Evolutionary conservation across 2,329 filamentous ascomycete species (phyloP).

Genomic region (Claviceps lovelessii): DNA sequence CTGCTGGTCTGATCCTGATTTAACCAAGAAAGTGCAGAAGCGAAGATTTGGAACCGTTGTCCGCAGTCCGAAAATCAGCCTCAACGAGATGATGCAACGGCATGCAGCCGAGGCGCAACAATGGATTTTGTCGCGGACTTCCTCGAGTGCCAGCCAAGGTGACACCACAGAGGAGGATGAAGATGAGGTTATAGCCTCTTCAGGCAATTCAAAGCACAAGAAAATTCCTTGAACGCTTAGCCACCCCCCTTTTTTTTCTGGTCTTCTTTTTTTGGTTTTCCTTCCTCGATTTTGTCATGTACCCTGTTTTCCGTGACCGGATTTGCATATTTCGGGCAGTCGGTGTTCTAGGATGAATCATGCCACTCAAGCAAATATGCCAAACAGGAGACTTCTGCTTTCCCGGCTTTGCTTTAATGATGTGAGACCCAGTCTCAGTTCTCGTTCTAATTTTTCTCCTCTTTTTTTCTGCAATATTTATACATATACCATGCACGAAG

Average conservation of each 20-base stretch:
- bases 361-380: not conserved
- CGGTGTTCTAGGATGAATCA: not conserved
- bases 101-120: slow-evolving; percentile 36
- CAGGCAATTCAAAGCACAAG: not conserved
- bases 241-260: not conserved
- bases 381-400: not conserved
- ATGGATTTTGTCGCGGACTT: slow-evolving; percentile 33
- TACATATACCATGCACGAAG: not conserved
- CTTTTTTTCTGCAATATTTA: not conserved
- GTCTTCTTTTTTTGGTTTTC: not conserved
- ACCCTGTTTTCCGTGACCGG: not conserved
- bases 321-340: not conserved
- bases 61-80: slow-evolving; percentile 31
- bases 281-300: no score
- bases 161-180: slow-evolving; percentile 37
- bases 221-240: not conserved
- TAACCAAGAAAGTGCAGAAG: slow-evolving; percentile 44
- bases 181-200: not conserved
- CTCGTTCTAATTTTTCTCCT: no score
- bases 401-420: not conserved
- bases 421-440: not conserved
- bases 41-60: slow-evolving; percentile 45
- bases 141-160: slow-evolving; percentile 17
- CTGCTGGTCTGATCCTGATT: slow-evolving; percentile 55
- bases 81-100: slow-evolving; percentile 42